phyloP scores from a whole-genome alignment of 495 filamentous ascomycete genomes.

The Daldinia loculata region DNA sequence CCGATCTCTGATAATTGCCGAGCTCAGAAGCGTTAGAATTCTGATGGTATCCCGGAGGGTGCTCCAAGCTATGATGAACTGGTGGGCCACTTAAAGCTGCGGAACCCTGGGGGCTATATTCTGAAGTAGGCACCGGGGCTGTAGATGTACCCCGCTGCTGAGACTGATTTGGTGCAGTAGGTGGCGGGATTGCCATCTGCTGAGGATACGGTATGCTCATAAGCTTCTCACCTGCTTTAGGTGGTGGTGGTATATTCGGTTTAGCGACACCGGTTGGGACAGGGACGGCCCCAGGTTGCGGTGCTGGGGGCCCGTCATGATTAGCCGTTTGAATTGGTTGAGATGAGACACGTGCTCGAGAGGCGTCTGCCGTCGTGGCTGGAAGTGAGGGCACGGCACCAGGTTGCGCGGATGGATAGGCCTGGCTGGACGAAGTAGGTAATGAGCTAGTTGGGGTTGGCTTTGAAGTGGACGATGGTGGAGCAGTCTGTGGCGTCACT shows the following conservation, averaged over 20 bases:
- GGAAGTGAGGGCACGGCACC: conserved; percentile 50
- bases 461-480: conserved; percentile 31
- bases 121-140: conserved; percentile 34
- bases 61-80: conserved; percentile 50
- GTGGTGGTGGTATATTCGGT: conserved; percentile 60
- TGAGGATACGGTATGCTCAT: conserved; percentile 48
- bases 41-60: conserved; percentile 65
- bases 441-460: conserved; percentile 49
- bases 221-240: conserved; percentile 58
- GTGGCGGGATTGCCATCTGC: conserved; percentile 54
- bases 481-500: conserved; percentile 60
- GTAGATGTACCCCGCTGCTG: conserved; percentile 52
- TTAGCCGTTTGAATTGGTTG: conserved; percentile 46
- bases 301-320: conserved; percentile 58
- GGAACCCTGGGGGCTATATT: conserved; percentile 28
- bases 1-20: conserved; percentile 46
- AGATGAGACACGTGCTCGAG: conserved; percentile 38
- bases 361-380: conserved; percentile 45
- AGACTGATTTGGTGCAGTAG: conserved; percentile 42
- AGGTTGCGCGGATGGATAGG: conserved; percentile 59
- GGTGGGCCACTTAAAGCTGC: conserved; percentile 8
- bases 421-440: conserved; percentile 44
- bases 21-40: conserved; percentile 59
- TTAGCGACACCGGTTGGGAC: conserved; percentile 38
- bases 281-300: conserved; percentile 68